A percentile compares a stretch with the other conserved stretches of the same genome.
phyloP scores from a whole-genome alignment of 202 grass and related monocot genomes.

The Bolboschoenoplectus hybrid region DNA sequence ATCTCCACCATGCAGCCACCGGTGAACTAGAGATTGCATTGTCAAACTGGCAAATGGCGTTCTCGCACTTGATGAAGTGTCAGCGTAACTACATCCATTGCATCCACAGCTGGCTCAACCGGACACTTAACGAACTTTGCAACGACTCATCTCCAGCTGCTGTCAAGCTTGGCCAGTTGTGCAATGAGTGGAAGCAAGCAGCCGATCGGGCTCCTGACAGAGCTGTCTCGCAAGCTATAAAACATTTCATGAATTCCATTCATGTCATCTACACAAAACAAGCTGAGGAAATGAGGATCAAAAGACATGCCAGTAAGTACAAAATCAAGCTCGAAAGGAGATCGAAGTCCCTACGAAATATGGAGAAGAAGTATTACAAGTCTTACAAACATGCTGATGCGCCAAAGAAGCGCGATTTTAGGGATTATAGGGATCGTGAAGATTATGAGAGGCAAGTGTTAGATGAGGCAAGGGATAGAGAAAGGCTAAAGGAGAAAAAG shows the following conservation, averaged over 20 bases:
- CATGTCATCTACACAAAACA: constrained; percentile 61
- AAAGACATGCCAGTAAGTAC: constrained; percentile 40
- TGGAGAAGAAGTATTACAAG: constrained; percentile 76
- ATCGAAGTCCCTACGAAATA: constrained; percentile 57
- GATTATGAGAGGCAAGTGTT: constrained; percentile 51
- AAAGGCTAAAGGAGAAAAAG: constrained; percentile 48
- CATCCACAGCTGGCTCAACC: constrained; percentile 55
- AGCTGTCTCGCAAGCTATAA: constrained; percentile 54
- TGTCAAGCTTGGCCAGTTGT: constrained; percentile 53
- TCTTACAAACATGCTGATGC: constrained; percentile 42
- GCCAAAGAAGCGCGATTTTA: constrained; percentile 46
- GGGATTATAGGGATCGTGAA: constrained; percentile 48
- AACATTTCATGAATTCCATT: constrained; percentile 47
- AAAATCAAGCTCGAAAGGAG: constrained; percentile 67
- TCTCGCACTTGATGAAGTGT: constrained; percentile 60
- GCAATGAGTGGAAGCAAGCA: constrained; percentile 62
- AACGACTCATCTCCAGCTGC: constrained; percentile 39
- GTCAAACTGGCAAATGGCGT: constrained; percentile 49
- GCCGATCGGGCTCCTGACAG: constrained; percentile 58
- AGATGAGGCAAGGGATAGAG: constrained; percentile 46
- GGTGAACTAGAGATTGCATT: constrained; percentile 65
- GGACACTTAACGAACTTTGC: constrained; percentile 50
- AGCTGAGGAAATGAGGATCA: constrained; percentile 64
- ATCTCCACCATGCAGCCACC: constrained; percentile 68
- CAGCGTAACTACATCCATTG: constrained; percentile 64